Conservation (phyloP, 1,139 yeast species). For the Hansenula lynferdii region DNA sequence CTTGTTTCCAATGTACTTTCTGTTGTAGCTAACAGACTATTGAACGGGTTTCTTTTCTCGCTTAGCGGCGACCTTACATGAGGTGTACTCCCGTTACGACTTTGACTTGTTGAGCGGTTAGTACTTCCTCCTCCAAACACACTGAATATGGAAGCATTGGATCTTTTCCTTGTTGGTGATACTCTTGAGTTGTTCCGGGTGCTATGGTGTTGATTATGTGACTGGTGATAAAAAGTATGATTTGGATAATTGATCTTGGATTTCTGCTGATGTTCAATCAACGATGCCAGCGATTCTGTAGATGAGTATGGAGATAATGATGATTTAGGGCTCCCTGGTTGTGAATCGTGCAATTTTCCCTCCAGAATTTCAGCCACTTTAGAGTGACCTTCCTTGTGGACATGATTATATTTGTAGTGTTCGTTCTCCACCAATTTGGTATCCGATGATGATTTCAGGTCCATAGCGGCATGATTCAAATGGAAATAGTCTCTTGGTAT, state of each 20-base stretch:
- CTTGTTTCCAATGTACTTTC: slow-evolving; percentile 6
- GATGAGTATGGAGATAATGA: slow-evolving; percentile 28
- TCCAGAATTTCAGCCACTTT: slow-evolving; percentile 16
- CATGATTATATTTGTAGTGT: slow-evolving; percentile 2
- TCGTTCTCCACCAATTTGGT: not conserved
- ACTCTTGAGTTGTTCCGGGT: no score
- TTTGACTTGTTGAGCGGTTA: no score
- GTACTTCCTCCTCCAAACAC: slow-evolving; percentile 3
- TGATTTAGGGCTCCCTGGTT: slow-evolving; percentile 15
- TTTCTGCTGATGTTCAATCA: slow-evolving; percentile 32
- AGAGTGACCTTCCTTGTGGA: slow-evolving; percentile 9
- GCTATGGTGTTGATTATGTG: no score
- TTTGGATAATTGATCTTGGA: slow-evolving; percentile 34
- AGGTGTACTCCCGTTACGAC: not conserved
- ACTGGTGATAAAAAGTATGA: slow-evolving; percentile 24
- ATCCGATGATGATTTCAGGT: not conserved
- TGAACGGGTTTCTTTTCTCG: slow-evolving; percentile 2
- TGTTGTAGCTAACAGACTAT: not conserved
- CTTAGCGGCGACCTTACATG: slow-evolving; percentile 1
- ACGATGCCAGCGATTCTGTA: slow-evolving; percentile 31
- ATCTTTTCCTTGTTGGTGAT: slow-evolving; percentile 11
- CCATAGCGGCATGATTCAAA: not conserved
- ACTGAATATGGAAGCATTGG: slow-evolving; percentile 14
- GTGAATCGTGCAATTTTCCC: slow-evolving; percentile 3
- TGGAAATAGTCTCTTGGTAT: slow-evolving; percentile 9